Base-by-base conservation (phyloP, 805 yeast species). In the Kodamaea hsintzibuensis region DNA sequence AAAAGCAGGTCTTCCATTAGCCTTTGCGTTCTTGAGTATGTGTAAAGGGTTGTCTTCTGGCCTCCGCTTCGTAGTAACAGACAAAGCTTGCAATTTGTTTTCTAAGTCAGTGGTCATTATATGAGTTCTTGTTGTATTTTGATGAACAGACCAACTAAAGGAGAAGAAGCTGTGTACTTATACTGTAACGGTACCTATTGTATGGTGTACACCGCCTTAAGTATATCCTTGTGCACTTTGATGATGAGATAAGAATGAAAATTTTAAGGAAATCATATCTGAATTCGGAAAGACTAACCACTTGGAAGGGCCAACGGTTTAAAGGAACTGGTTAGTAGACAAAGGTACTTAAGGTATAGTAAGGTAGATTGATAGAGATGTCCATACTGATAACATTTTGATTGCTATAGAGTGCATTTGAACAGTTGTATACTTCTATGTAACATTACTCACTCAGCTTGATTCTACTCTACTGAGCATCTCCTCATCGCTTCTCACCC, bases 1-100 rank as follows among this genome's bases (percentile, higher is more conserved):
- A 49, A 64, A 69, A 1, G 74, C 77, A 2, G 79, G 78, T 44
- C 76, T 61, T 7, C 69, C 68, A 10, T 70, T 58, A 10, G 55
- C 54, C 42, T 58, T 62, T 47, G 62, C 61, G 12, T 59, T 62
- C 46, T 67, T 63, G 22, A 76, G 64, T 13, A 76, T 71, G 45
- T 64, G 63, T 33, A 73, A 58, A 4, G 79, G 79, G 51, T 63
- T 71, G 52, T 71, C 65, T 7, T 60, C 53, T 2, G 71, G 68
- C 45, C 69, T 51, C 50, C 70, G 51, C 12, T 59, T 55, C 18
- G 56, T 37, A 25, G 54, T 19, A 8, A 42, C 30, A 2, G 45
- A 9, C 40, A 40, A 17, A 16, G 13, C 37, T 17, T 33, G 14
- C 18, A 47, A 10, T 16, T 16, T 30, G 9, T 16, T 14, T 18